Conservation (phyloP, 2,329 filamentous ascomycete genomes). For the Alternaria novae-zelandiae region DNA sequence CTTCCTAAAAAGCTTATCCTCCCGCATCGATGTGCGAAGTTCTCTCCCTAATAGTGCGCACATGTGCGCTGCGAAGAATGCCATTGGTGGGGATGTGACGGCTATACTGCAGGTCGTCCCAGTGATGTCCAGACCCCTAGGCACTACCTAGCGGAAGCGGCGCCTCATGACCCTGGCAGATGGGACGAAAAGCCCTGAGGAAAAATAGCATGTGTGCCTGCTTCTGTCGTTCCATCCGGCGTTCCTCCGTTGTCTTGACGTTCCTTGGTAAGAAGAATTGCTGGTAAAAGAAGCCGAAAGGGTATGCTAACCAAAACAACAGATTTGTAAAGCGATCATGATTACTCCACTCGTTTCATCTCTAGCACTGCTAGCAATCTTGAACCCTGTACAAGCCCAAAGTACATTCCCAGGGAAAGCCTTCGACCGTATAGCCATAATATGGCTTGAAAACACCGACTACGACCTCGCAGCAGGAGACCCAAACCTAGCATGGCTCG, state of each 20-base stretch:
- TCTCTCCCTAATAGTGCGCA: neutral
- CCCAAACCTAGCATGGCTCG: conserved; percentile 64
- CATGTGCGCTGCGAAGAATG: neutral
- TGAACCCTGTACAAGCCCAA: conserved; percentile 51
- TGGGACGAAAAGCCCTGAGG: neutral
- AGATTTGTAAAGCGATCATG: neutral
- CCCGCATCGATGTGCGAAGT: neutral
- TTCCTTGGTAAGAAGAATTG: neutral
- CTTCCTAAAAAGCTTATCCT: conserved; percentile 29
- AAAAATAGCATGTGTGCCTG: neutral
- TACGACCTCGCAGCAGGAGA: conserved; percentile 70
- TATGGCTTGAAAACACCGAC: conserved; percentile 80
- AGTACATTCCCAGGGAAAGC: conserved; percentile 69
- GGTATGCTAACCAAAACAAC: neutral
- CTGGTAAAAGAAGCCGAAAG: neutral
- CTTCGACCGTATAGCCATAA: conserved; percentile 74
- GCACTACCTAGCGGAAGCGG: neutral
- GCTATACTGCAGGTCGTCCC: neutral
- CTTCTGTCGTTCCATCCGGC: neutral
- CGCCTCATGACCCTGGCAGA: neutral
- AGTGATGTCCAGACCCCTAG: neutral
- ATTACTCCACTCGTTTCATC: conserved; percentile 13
- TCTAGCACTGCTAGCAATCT: conserved; percentile 16
- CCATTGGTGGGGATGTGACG: neutral
- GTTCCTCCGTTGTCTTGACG: neutral